Conservation (phyloP, 371 early-diverging fungal species). For the Lichtheimia ornata region DNA sequence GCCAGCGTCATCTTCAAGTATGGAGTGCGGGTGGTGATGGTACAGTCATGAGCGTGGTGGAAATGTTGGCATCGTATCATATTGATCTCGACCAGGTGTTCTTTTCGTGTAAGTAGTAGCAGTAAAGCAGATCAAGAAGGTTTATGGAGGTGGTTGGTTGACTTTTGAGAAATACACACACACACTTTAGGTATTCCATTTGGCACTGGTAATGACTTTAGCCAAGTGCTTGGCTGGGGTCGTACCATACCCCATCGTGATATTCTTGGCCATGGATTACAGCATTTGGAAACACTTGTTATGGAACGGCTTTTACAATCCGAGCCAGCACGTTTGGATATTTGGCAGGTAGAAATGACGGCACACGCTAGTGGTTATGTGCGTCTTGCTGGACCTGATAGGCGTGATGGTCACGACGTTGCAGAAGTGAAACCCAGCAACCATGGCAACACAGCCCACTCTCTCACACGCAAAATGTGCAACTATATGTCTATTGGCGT, state of each 20-base stretch:
- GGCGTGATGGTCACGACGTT: constrained; percentile 23
- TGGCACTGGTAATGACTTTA: constrained; percentile 70
- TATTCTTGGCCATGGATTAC: constrained; percentile 47
- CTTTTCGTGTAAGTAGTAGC: constrained; percentile 53
- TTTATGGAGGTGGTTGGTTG: no score
- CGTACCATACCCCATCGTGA: constrained; percentile 56
- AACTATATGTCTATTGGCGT: constrained; percentile 66
- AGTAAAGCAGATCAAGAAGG: no score
- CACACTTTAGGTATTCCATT: constrained; percentile 51
- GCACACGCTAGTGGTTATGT: constrained; percentile 56
- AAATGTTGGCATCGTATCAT: constrained; percentile 44
- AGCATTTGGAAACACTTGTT: constrained; percentile 46
- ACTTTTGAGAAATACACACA: no score
- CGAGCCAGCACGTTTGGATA: constrained; percentile 58
- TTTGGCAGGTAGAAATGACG: constrained; percentile 58
- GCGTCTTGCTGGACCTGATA: constrained; percentile 28
- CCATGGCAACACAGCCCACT: neutral
- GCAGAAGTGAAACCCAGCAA: constrained; percentile 9
- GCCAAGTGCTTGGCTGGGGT: constrained; percentile 69
- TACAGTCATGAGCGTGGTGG: constrained; percentile 64
- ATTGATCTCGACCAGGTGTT: constrained; percentile 56
- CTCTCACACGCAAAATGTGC: constrained; percentile 50
- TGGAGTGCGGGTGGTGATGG: constrained; percentile 75
- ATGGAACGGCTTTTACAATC: constrained; percentile 51
- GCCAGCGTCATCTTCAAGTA: constrained; percentile 53